Base-by-base conservation (phyloP, 352 stramenopile species). In the Phytophthora ohioensis region DNA sequence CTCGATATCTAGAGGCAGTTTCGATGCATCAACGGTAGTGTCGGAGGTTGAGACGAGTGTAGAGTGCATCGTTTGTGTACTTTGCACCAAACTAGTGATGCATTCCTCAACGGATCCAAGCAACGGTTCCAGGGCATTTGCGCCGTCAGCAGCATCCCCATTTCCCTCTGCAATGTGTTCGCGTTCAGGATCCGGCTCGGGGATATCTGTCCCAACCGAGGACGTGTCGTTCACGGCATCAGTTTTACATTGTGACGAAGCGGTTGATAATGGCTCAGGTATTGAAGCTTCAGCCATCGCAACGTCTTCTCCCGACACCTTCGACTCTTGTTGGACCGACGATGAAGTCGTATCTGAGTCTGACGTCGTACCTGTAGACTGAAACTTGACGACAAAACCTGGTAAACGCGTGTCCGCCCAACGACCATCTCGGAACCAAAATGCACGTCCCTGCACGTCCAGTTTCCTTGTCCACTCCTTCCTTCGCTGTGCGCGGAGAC, bases 381-480 rank as follows among this genome's bases (percentile, higher is more conserved):
- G 21, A 12, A 79, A 76, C 4, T 36, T 56, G 6, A 67, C 38
- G 7, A 74, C 49, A 63, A 69, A 70, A 10, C 63, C 67, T 17
- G 52, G n/a, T 38, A 75, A 74, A 1, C 45, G 39, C 54, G 61
- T 52, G 32, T 82, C 70, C 15, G 41, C 61, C 55, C 64, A 55
- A 55, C 43, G 51, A 48, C 61, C 64, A 56, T 79, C 68, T 35
- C 80, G 53, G 51, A 78, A 71, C 78, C 77, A 80, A 46, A 72
- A 84, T 2, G 65, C 38, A 11, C 57, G 55, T 6, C 75, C 78
- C 42, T 80, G 46, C 11, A 77, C 76, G 38, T 84, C 82, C 34
- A 88, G 8, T 48, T 73, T 79, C 17, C 71, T 82, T 43, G 53
- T 76, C 68, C 75, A 90, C 67, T 84, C 69, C 52, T 81, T 84